Base-by-base conservation (phyloP, 345 rosid species). In the Melaleuca quinquenervia region DNA sequence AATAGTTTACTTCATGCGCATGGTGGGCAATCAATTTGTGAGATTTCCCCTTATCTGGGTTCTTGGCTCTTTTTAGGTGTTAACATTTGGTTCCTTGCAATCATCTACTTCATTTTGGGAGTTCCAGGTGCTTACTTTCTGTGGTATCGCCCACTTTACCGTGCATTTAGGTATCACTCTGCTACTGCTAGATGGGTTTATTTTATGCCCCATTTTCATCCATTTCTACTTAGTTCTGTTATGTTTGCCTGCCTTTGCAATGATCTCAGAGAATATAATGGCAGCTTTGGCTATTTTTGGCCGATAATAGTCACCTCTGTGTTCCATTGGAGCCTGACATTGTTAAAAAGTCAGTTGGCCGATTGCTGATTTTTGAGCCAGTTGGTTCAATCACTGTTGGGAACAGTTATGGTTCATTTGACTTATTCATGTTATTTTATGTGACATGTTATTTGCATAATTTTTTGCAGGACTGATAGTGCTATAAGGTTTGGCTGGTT, bases 121-220 rank as follows among this genome's bases (percentile, higher is more conserved):
- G 99, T 94, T 82, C 99, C 99, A 6, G 98, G 98, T 88, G 99
- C 92, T 87, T 98, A 98, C 88, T 92, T 95, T 58, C 85, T 92
- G 90, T 98, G 99, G 99, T 98, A 96, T 89, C 98, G 98, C 22
- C 99, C 99, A 56, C 96, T 98, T 54, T 98, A 96, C 90, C 96
- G 97, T 75, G 98, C 98, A 64, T 98, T 92, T 89, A 94, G 98
- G 98, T 97, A 86, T 49, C 70, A 82, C 41, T 21, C 29, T 10
- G 45, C 60, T 27, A 10, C 15, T 82, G 24, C 84, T 27, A 51
- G 41, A 64, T 64, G 6, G 12, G 6, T 32, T 64, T 64, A 32
- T 64, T 64, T 64, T 64, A 64, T 64, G 76, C 45, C 76, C 22
- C 14, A 36, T 36, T 70, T 70, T 70, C 6, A 24, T 36, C 26